Evolutionary conservation across 257 asterid species (phyloP), one percentile per base, ranked within the genome.

Genomic region (Coffea canephora): DNA sequence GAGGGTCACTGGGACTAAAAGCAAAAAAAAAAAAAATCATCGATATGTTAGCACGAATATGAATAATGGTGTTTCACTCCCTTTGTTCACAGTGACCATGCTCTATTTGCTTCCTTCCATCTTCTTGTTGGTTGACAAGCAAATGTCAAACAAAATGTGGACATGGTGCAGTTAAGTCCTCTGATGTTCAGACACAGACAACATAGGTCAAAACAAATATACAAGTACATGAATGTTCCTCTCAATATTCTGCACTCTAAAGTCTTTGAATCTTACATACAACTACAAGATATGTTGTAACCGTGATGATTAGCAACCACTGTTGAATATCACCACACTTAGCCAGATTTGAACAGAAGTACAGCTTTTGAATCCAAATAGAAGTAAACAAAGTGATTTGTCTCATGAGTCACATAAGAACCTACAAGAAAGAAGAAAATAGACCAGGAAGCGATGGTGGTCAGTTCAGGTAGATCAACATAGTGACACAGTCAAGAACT

Each of bases 381-480:
- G 98, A 95, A 95, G 90, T 95, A 95, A 89, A 95, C 97, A 77
- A 95, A 95, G 92, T 95, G 98, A 80, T 95, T 95, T 36, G 99
- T 95, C 91, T 95, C 99, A 21, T 95, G 99, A 80, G 99, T 95
- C 75, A 95, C 99, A 80, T 95, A 95, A 25, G 99, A 95, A 79
- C 99, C 99, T 95, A 75, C 70, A 75, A 5, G 73, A 61, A 3
- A 55, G 55, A 55, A 6, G 46, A 25, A 77, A 79, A n/a, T 31
- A 76, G 73, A 75, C 75, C 79, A 74, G 73, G 62, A 76, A 77
- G 83, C 41, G 84, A 80, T 46, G 41, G 69, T 10, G 55, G 31
- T 21, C 78, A 84, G 66, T 19, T 75, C 69, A 36, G 23, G 14
- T 25, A n/a, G 25, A 70, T 36, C 50, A 15, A 62, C 25, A 27